These are phyloP conservation scores for Massarina eburnea DNA, from an alignment of 2,329 filamentous ascomycete genomes.

Conservation along the genomic window DNA sequence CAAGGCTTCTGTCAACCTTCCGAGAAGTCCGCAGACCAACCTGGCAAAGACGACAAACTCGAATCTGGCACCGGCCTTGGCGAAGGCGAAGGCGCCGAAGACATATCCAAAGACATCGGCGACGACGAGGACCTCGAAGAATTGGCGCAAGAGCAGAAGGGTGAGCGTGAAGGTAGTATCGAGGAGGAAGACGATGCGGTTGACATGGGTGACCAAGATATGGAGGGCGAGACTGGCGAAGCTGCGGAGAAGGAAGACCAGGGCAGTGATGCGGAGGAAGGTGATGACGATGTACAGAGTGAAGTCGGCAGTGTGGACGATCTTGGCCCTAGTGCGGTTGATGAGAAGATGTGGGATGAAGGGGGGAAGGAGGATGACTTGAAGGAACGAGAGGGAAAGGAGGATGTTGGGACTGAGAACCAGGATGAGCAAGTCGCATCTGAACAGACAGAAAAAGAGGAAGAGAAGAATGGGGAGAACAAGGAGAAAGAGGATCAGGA, in stretches of 20 bases:
- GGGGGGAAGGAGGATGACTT: conserved; percentile 75
- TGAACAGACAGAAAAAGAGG: conserved; percentile 53
- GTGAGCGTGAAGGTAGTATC: conserved; percentile 63
- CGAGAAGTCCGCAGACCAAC: conserved; percentile 69
- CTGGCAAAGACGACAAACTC: conserved; percentile 73
- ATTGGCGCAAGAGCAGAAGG: conserved; percentile 79
- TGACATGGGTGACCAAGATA: conserved; percentile 89
- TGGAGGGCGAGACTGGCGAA: conserved; percentile 82
- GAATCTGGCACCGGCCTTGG: conserved; percentile 92
- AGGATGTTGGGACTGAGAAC: conserved; percentile 51
- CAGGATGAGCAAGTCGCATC: conserved; percentile 50
- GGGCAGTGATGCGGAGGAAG: conserved; percentile 54
- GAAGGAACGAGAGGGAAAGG: conserved; percentile 77
- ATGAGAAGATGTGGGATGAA: conserved; percentile 99
- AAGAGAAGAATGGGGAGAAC: conserved; percentile 61
- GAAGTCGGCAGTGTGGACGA: conserved; percentile 90
- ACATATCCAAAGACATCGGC: conserved; percentile 95
- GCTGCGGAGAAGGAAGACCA: conserved; percentile 56
- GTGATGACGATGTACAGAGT: conserved; percentile 73
- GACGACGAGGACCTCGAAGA: conserved; percentile 93
- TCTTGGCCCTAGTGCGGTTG: conserved; percentile 82
- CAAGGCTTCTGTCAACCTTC: conserved; percentile 91
- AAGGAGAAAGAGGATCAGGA: conserved; percentile 57
- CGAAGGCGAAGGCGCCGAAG: conserved; percentile 91
- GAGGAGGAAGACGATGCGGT: conserved; percentile 82